Base-by-base conservation (phyloP, 768 basidiomycete genomes). In the Scleroderma citrinum region DNA sequence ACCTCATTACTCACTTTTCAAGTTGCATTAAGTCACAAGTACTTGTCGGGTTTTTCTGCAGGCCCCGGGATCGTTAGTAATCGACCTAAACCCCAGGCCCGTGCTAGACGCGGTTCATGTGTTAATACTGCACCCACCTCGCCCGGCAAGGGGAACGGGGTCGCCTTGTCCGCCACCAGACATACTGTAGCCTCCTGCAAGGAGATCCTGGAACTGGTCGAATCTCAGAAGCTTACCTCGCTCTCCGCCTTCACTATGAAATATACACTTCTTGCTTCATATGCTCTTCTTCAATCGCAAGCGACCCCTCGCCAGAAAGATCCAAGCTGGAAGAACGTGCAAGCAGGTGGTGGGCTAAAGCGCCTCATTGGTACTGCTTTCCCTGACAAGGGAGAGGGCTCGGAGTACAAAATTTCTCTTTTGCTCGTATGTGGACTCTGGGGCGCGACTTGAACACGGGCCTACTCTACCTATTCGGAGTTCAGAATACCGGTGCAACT, bases 11-110 rank as follows among this genome's bases (percentile, higher is more conserved):
- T 71, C 42, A 59, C 57, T 20, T 77, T 78, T 47, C 77, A 76
- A 59, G 49, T 77, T 5, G 55, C 63, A 0, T 54, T 77, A 13
- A 78, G 75, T 54, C 70, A 70, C 39, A 72, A 66, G 55, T 64
- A 71, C 40, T 55, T 74, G 35, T 62, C 59, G 8, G 64, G 62
- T 40, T 54, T 57, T 8, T 43, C 55, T 7, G 55, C 58, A 19
- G 47, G 35, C 29, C 23, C 47, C 17, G 58, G 43, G 3, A 46
- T 47, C 3, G 47, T 53, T 35, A 56, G 59, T 23, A 60, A 57
- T 30, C 64, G 71, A 40, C 68, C 69, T 6, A 64, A 65, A 32
- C 67, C 70, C n/a, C 67, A 68, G 41, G 60, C 55, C 21, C 64
- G 56, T 51, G 59, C 51, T 47, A 52, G 32, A 39, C 62, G 52